Evolutionary conservation across 352 stramenopile genomes (phyloP), one percentile per base, ranked within the genome.

Genomic region (Discostella stelligera): DNA sequence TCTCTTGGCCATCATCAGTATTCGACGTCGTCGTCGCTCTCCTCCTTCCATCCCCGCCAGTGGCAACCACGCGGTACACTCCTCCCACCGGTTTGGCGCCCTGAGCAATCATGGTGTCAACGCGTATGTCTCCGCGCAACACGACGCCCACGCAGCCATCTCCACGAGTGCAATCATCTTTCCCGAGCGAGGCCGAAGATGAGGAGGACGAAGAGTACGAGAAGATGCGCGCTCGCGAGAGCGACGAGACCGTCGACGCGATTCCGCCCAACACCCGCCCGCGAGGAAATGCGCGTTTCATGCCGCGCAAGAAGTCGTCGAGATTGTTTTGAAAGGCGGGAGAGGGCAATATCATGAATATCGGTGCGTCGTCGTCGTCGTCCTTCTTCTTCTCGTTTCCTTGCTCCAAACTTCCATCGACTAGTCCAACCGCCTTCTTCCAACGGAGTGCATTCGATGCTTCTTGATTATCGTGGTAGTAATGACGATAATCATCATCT

Each of bases 51-150:
- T 23, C 23, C 8, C 69, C 65, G 25, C 84, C 58, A 30, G 74
- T 80, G 30, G 82, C 84, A 4, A 92, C 74, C 20, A 93, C 80
- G 52, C 82, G 64, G 67, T 93, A 93, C 0, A 91, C 77, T 59
- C 84, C 82, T 49, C 88, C 88, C 0, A 93, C 86, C 2, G 84
- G 84, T 56, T 91, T 92, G 20, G 86, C 85, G n/a, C 88, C 88
- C 55, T 90, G 80, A 21, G 88, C 83, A 50, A 91, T 77, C 78
- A 92, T 87, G 0, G 71, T 87, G 73, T 89, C 72, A 0, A 92
- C 58, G 21, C 69, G 49, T 21, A 91, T 77, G 73, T 93, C 88
- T 0, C 88, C 85, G 4, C 32, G 14, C 52, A 93, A 71, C 14
- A 66, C 64, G 11, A 91, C 72, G 14, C 88, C 88, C n/a, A 92